Conservation (phyloP, 768 basidiomycete species). For the Pleurotus tuber-regium region DNA sequence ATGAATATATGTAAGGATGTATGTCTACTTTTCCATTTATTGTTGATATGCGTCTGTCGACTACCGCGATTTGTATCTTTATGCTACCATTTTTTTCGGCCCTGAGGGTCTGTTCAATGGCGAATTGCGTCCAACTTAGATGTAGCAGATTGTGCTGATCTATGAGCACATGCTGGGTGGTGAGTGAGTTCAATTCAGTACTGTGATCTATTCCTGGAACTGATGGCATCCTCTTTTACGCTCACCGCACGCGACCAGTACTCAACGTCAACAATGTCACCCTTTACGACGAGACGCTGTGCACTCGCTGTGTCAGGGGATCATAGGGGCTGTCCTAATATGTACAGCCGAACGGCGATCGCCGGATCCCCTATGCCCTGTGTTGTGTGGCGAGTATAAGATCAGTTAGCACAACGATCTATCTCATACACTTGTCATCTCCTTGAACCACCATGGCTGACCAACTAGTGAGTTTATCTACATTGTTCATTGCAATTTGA, state of each 20-base stretch:
- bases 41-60: not conserved
- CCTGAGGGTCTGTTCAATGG: not conserved
- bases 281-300: not conserved
- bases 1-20: slow-evolving; percentile 11
- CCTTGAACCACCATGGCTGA: slow-evolving; percentile 43
- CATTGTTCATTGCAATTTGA: slow-evolving; percentile 13
- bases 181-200: too few relatives aligned
- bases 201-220: too few relatives aligned
- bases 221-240: too few relatives aligned
- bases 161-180: too few relatives aligned
- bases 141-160: too few relatives aligned
- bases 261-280: too few relatives aligned
- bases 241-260: too few relatives aligned
- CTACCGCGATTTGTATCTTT: slow-evolving; percentile 3
- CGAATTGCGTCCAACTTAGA: not conserved
- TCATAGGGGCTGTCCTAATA: slow-evolving; percentile 2
- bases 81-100: not conserved
- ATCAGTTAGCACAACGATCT: not conserved
- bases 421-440: not conserved
- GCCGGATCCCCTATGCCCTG: slow-evolving; percentile 9
- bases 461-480: slow-evolving; percentile 44
- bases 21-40: slow-evolving; percentile 4
- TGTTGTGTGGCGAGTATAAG: slow-evolving; percentile 6
- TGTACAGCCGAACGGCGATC: slow-evolving; percentile 1
- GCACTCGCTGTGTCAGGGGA: not conserved